These are phyloP conservation scores for Cytidiella melzeri DNA, from an alignment of 768 basidiomycete genomes.

Conservation along the genomic window DNA sequence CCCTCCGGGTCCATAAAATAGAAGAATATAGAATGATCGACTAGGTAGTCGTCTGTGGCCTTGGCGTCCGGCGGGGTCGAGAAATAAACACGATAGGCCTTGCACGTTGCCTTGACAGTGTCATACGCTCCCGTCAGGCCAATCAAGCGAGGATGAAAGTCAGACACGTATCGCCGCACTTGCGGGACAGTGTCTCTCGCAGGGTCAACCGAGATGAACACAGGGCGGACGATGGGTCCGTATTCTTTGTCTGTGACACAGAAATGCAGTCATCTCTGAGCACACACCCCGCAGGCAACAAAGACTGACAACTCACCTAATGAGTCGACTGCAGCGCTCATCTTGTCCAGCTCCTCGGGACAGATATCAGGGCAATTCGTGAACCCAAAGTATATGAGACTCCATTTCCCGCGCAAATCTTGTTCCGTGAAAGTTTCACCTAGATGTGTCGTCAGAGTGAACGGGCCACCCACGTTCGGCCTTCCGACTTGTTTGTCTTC, in stretches of 20 bases:
- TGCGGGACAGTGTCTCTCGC: conserved; percentile 71
- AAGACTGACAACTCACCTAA: conserved; percentile 48
- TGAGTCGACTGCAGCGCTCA: conserved; percentile 66
- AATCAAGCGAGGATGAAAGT: conserved; percentile 88
- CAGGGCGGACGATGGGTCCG: conserved; percentile 71
- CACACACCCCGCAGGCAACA: background rate
- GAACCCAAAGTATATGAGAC: conserved; percentile 95
- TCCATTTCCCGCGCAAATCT: conserved; percentile 86
- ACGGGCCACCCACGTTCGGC: conserved; percentile 89
- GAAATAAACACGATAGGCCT: conserved; percentile 97
- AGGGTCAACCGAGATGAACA: conserved; percentile 97
- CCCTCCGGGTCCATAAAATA: conserved; percentile 97
- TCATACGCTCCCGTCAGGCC: conserved; percentile 88
- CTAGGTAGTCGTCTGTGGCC: conserved; percentile 89
- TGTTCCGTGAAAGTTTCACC: conserved; percentile 72
- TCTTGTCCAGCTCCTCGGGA: conserved; percentile 95
- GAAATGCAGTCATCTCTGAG: too few species aligned
- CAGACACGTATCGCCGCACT: conserved; percentile 60
- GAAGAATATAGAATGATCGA: conserved; percentile 95
- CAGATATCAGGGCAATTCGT: conserved; percentile 99
- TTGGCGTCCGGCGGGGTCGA: conserved; percentile 89
- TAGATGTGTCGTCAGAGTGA: conserved; percentile 63
- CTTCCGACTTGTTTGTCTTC: conserved; percentile 71
- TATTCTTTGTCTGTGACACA: conserved; percentile 52
- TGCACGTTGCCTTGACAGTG: conserved; percentile 82